phyloP scores from a whole-genome alignment of 2,329 filamentous ascomycete species.

The Metarhizium robertsii region DNA sequence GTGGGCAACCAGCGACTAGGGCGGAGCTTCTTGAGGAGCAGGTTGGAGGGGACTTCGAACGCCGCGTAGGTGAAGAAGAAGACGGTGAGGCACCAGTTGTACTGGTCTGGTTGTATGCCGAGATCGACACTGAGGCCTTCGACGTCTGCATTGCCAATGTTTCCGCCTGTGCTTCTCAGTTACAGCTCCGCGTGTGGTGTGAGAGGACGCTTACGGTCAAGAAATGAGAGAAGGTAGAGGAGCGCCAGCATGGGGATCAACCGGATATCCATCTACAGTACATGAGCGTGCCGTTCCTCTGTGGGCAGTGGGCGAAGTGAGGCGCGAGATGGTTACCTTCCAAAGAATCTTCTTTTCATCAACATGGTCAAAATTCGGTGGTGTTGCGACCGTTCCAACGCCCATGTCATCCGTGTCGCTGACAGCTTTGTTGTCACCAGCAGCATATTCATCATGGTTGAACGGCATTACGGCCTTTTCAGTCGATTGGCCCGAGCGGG shows the following conservation, averaged over 20 bases:
- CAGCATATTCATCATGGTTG: not conserved
- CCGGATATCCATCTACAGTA: constrained; percentile 37
- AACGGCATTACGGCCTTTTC: not conserved
- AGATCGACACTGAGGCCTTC: constrained; percentile 43
- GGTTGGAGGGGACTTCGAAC: constrained; percentile 69
- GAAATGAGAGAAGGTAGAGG: constrained; percentile 59
- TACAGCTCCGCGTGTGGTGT: not conserved
- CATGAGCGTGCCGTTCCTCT: not conserved
- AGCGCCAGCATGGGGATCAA: constrained; percentile 54
- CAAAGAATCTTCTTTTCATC: constrained; percentile 47
- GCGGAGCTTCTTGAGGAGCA: constrained; percentile 64
- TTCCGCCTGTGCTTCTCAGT: constrained; percentile 35
- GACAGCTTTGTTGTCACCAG: not conserved
- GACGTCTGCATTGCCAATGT: constrained; percentile 60
- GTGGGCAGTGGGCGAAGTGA: not conserved
- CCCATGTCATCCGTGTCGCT: not conserved
- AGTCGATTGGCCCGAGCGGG: not conserved
- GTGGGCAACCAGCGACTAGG: constrained; percentile 66
- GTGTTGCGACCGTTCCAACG: not conserved
- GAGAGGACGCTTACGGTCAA: constrained; percentile 39
- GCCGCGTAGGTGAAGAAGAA: constrained; percentile 74
- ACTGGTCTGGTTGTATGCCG: constrained; percentile 53
- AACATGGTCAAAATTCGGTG: not conserved
- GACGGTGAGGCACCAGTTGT: constrained; percentile 59
- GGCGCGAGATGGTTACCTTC: constrained; percentile 29